phyloP scores from a whole-genome alignment of 768 basidiomycete species.

The Gelatoporia subvermispora region DNA sequence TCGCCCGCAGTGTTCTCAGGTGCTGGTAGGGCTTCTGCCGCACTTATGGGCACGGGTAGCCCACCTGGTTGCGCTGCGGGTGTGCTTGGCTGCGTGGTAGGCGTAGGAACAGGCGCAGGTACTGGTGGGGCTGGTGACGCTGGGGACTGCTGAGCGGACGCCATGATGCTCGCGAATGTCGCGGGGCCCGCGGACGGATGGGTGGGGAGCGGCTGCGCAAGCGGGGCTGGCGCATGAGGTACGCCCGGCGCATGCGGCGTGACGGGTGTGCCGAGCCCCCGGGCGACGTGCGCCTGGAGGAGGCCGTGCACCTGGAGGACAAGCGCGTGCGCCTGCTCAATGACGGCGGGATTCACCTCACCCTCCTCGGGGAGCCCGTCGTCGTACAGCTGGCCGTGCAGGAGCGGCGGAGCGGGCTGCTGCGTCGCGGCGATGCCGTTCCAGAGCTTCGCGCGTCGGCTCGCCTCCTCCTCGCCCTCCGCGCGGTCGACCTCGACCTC shows the following conservation, averaged over 20 bases:
- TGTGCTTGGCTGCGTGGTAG: conserved; percentile 1
- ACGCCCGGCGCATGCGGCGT: conserved; percentile 7
- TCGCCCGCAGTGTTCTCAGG: background rate
- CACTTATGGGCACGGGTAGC: conserved; percentile 4
- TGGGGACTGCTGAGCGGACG: conserved; percentile 57
- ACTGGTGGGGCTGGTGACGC: conserved; percentile 2
- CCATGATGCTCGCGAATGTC: conserved; percentile 68
- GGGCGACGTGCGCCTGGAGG: conserved; percentile 54
- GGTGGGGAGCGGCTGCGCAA: conserved; percentile 25
- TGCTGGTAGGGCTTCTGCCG: conserved; percentile 4
- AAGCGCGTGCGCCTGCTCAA: conserved; percentile 45
- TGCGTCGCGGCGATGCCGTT: conserved; percentile 47
- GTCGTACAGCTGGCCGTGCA: conserved; percentile 1
- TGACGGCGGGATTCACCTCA: conserved; percentile 46
- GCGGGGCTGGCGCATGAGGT: conserved; percentile 13
- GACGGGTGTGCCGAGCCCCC: conserved; percentile 41
- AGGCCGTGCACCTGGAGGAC: conserved; percentile 52
- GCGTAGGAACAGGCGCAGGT: conserved; percentile 6
- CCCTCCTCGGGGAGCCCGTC: conserved; percentile 48
- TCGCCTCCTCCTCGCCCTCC: conserved; percentile 32
- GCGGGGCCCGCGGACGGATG: conserved; percentile 51
- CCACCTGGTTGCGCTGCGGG: conserved; percentile 3
- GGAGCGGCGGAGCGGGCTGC: conserved; percentile 2
- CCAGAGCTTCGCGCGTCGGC: conserved; percentile 64
- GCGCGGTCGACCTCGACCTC: conserved; percentile 53